A percentile compares a stretch with the other conserved stretches of the same genome.
Conservation (phyloP, 2,329 filamentous ascomycete genomes). For the Fusarium sulawesiense region DNA sequence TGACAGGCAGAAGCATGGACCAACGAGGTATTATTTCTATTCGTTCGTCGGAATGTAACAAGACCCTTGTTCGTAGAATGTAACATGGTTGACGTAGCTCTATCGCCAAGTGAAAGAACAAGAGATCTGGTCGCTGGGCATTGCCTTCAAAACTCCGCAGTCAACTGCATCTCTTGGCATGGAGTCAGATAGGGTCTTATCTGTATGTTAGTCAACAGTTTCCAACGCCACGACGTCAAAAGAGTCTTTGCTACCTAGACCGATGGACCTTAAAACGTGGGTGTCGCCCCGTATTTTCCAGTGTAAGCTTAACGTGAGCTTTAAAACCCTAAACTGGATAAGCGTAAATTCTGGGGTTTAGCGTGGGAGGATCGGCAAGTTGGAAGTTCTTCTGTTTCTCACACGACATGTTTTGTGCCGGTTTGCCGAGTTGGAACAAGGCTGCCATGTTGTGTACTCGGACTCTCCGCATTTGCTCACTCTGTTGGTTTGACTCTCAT, state of each 20-base stretch:
- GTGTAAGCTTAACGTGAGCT: conserved; percentile 31
- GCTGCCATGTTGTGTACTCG: conserved; percentile 9
- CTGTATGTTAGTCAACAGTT: too few species aligned
- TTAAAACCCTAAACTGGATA: conserved; percentile 33
- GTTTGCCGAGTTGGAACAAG: conserved; percentile 29
- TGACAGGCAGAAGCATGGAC: conserved; percentile 17
- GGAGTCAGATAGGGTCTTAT: too few species aligned
- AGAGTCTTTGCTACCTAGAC: not conserved
- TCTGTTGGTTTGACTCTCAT: not conserved
- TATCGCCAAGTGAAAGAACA: conserved; percentile 6
- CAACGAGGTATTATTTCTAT: conserved; percentile 30
- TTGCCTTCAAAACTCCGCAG: conserved; percentile 1
- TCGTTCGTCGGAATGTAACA: not conserved
- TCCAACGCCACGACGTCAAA: not conserved
- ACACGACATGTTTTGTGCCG: conserved; percentile 26
- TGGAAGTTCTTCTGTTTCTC: not conserved
- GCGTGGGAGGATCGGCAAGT: conserved; percentile 20
- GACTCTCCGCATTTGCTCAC: conserved; percentile 32
- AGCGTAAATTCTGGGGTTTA: conserved; percentile 25
- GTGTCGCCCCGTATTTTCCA: conserved; percentile 24
- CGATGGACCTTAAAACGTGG: not conserved
- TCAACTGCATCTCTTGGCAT: not conserved
- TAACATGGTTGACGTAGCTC: conserved; percentile 11
- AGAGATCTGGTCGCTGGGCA: conserved; percentile 4
- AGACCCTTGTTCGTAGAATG: conserved; percentile 6